phyloP scores from a whole-genome alignment of 2,329 filamentous ascomycete genomes.

The Penicillium freii region DNA sequence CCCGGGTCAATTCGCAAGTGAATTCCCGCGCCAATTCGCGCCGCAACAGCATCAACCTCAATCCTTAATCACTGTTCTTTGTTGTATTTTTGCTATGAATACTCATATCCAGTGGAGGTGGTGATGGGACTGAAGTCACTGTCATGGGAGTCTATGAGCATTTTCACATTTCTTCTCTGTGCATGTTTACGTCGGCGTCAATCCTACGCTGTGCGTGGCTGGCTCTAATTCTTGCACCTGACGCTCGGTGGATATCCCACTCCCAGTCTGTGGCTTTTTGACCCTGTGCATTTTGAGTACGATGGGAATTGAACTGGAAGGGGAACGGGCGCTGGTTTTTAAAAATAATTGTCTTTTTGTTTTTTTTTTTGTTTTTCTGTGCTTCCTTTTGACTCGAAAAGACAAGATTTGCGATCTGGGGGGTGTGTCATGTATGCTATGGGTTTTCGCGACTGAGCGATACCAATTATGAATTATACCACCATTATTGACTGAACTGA shows the following conservation, averaged over 20 bases:
- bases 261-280: not conserved
- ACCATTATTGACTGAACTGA: not conserved
- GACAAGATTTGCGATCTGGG: conserved; percentile 8
- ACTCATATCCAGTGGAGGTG: not conserved
- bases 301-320: too few relatives aligned
- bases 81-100: not conserved
- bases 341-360: conserved; percentile 5
- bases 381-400: conserved; percentile 2
- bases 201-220: conserved; percentile 22
- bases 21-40: conserved; percentile 34
- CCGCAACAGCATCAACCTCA: conserved; percentile 25
- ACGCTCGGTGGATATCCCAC: not conserved
- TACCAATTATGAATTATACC: conserved; percentile 5
- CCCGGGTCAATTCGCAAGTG: conserved; percentile 33
- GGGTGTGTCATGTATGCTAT: conserved; percentile 6
- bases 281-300: not conserved
- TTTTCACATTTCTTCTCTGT: conserved; percentile 19
- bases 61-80: not conserved
- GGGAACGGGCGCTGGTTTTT: not conserved
- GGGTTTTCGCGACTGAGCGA: not conserved
- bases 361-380: not conserved
- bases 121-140: not conserved
- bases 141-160: conserved; percentile 10
- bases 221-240: conserved; percentile 10
- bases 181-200: conserved; percentile 21